Evolutionary conservation across 805 yeast genomes (phyloP), one percentile per base, ranked within the genome.

Genomic region (Schwanniomyces sp.): DNA sequence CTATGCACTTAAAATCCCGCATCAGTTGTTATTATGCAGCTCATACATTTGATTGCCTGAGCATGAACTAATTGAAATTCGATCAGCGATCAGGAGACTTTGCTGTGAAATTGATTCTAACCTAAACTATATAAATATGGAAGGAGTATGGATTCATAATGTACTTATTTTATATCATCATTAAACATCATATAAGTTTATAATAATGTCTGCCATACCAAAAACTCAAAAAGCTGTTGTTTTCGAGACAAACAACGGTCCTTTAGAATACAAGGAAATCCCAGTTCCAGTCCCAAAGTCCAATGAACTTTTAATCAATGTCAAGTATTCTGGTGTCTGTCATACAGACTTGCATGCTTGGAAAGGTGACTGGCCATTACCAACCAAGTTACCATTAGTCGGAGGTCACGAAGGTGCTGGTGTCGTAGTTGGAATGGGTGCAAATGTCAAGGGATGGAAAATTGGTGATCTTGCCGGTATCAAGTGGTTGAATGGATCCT

Each of bases 401-500:
- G 78, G 78, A 45, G 78, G 76, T 52, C 78, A 72, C 59, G 76
- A 72, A 58, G 76, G 76, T 60, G 76, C 76, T n/a, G 78, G 78
- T 57, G 76, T 65, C 27, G 76, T 72, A 51, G 76, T 72, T 16
- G 75, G 58, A 43, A 51, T 71, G 60, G 78, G 78, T 44, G 57
- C 56, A 17, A 69, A 72, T 53, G 76, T 72, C 46, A 63, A 54
- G 51, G 72, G 71, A 49, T 72, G 76, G 76, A 52, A 72, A 53
- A 50, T 72, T 48, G 76, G 78, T 47, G 78, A 72, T 57, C 58
- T 46, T 25, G 78, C 76, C 45, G 78, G 78, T 53, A 56, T 72
- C 52, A 72, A 72, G 59, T 72, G 78, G 78, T 69, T 72, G 63
- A 72, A 72, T 52, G 73, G 75, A 48, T 68, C 76, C n/a, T 72